Evolutionary conservation across 2,329 filamentous ascomycete species (phyloP).

Genomic region (Penicillium occitanis): DNA sequence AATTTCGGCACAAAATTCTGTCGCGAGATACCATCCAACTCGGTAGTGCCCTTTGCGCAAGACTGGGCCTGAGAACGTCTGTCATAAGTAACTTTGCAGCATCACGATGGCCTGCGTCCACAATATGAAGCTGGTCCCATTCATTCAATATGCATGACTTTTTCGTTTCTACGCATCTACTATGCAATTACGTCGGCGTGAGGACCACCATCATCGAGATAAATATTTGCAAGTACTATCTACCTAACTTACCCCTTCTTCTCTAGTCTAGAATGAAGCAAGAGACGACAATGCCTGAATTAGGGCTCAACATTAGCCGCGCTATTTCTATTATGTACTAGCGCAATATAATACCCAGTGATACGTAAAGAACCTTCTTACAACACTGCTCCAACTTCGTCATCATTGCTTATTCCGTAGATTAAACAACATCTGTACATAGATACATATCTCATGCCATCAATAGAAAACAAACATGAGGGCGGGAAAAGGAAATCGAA

Average conservation of each 20-base stretch:
- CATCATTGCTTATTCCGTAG: not conserved
- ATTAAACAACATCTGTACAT: slow-evolving; percentile 14
- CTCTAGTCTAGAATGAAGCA: not conserved
- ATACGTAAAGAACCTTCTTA: not conserved
- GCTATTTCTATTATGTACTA: not conserved
- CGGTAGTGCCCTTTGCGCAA: too few species aligned
- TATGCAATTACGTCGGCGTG: too few species aligned
- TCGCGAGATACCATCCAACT: too few species aligned
- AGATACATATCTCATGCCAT: slow-evolving; percentile 21
- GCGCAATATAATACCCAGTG: not conserved
- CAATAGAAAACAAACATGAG: slow-evolving; percentile 10
- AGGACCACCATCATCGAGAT: not conserved
- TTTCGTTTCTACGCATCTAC: too few species aligned
- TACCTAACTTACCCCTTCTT: not conserved
- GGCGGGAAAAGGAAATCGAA: not conserved
- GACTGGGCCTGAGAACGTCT: too few species aligned
- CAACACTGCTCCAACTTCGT: not conserved
- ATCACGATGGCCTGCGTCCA: too few species aligned
- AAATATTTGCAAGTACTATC: not conserved
- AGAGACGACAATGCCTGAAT: not conserved
- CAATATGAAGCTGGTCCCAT: too few species aligned
- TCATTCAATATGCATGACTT: too few species aligned
- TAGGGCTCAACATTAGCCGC: not conserved
- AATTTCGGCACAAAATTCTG: too few species aligned
- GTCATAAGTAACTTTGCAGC: too few species aligned